phyloP scores from a whole-genome alignment of 352 stramenopile genomes.

The Pythium scleroteichum region DNA sequence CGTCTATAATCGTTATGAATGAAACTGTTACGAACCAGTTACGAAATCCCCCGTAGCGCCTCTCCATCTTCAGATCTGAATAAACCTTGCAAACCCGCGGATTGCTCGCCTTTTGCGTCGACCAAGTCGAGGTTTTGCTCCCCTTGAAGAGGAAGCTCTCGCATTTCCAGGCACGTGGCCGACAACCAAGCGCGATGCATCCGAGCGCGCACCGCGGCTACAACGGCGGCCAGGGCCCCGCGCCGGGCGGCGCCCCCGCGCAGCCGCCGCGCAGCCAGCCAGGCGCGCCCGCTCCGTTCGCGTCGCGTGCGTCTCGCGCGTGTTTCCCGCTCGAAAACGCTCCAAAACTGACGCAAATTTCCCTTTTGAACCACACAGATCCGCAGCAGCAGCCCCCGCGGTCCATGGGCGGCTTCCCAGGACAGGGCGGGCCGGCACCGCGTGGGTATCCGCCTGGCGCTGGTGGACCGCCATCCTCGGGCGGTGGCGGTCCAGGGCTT shows the following conservation, averaged over 20 bases:
- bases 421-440: background rate
- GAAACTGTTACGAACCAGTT: conserved; percentile 2
- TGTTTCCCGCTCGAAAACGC: too few relatives aligned
- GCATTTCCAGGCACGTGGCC: conserved; percentile 10
- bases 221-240: background rate
- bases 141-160: conserved; percentile 16
- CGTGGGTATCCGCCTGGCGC: conserved; percentile 14
- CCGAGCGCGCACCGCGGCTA: conserved; percentile 22
- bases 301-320: background rate
- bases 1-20: too few relatives aligned
- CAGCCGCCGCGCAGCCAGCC: conserved; percentile 22
- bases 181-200: conserved; percentile 13
- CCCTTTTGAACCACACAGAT: conserved; percentile 7
- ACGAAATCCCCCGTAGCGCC: too few relatives aligned
- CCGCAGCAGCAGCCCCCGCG: conserved; percentile 19
- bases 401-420: conserved; percentile 16
- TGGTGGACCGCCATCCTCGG: conserved; percentile 21
- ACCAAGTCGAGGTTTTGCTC: background rate
- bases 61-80: conserved; percentile 17
- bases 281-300: conserved; percentile 2
- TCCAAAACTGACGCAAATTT: background rate
- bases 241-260: conserved; percentile 2
- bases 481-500: conserved; percentile 17
- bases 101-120: background rate
- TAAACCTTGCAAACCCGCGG: background rate